Conservation (phyloP, 2,329 filamentous ascomycete species). For the Colletotrichum sp. region DNA sequence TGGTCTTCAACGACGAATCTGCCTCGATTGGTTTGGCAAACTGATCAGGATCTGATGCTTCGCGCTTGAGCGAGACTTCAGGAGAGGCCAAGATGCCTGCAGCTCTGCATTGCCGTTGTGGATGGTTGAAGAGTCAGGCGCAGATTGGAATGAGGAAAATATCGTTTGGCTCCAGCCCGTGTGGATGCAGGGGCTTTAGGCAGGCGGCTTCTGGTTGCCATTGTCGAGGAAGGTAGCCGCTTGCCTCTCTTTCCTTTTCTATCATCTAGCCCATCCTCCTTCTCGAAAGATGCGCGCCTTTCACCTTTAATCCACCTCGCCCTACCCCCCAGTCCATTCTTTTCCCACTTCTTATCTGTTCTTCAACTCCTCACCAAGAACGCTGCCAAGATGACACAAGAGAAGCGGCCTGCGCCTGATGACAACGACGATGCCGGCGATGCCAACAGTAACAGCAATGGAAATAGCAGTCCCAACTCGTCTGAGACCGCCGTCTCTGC, state of each 20-base stretch:
- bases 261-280: neutral
- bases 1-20: neutral
- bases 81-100: neutral
- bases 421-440: neutral
- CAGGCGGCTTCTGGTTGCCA: neutral
- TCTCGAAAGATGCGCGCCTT: neutral
- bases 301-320: no score
- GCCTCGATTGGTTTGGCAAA: neutral
- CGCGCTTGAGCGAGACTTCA: neutral
- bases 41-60: neutral
- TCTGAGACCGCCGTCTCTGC: no score
- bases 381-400: neutral
- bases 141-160: neutral
- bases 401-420: neutral
- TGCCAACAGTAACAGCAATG: no score
- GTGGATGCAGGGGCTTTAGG: neutral
- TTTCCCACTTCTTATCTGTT: neutral
- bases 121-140: neutral
- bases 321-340: neutral
- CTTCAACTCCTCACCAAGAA: neutral
- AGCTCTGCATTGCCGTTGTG: neutral
- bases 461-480: no score
- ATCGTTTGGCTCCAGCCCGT: neutral
- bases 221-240: neutral
- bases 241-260: neutral